Conservation (phyloP, 2,329 filamentous ascomycete genomes). For the Ceratocystis colombiana region DNA sequence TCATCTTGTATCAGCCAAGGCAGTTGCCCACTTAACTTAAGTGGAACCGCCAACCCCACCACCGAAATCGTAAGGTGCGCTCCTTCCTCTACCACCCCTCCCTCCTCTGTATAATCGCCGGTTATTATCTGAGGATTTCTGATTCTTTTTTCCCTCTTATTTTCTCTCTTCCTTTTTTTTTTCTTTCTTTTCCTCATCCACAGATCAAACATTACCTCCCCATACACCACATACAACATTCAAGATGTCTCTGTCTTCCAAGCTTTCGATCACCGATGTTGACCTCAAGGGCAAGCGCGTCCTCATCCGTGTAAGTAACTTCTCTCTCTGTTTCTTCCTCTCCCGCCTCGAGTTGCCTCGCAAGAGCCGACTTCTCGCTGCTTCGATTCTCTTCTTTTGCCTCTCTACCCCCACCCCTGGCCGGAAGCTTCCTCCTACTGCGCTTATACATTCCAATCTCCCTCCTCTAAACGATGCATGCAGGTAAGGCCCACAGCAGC, state of each 20-base stretch:
- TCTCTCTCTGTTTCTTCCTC: background rate
- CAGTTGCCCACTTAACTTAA: constrained; percentile 7
- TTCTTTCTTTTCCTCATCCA: constrained; percentile 27
- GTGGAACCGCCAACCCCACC: constrained; percentile 9
- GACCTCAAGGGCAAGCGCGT: constrained; percentile 98
- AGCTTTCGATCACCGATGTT: constrained; percentile 91
- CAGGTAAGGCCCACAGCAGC: background rate
- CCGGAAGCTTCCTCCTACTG: background rate
- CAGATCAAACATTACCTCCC: constrained; percentile 23
- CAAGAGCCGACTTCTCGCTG: constrained; percentile 15
- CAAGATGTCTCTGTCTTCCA: constrained; percentile 95
- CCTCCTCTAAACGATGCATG: background rate
- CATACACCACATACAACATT: constrained; percentile 29
- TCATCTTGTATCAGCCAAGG: background rate
- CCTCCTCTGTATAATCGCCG: background rate
- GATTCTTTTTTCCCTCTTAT: background rate
- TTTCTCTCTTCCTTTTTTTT: constrained; percentile 19
- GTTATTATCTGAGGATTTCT: background rate
- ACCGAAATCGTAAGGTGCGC: constrained; percentile 3
- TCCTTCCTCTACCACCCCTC: constrained; percentile 11
- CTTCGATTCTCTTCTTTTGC: background rate
- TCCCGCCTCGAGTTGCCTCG: background rate
- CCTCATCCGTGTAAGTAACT: constrained; percentile 75
- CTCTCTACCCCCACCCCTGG: constrained; percentile 2
- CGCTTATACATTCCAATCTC: constrained; percentile 10